Evolutionary conservation across 2,329 filamentous ascomycete genomes (phyloP).

Genomic region (Paradendryphiella salina): DNA sequence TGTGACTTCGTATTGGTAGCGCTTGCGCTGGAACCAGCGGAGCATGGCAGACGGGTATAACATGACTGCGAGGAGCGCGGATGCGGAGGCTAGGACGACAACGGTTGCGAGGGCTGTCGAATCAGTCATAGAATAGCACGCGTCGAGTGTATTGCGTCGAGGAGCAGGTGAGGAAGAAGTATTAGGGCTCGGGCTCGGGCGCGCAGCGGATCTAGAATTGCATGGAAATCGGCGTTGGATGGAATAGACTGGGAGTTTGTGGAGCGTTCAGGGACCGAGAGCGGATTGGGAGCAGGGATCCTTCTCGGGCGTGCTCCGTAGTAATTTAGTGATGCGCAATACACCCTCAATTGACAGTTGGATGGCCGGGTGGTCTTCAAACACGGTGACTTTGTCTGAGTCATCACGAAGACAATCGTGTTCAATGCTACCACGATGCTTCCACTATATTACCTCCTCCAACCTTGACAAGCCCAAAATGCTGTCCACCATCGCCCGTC

Average conservation of each 20-base stretch:
- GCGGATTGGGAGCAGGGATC: constrained; percentile 10
- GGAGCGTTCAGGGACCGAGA: constrained; percentile 11
- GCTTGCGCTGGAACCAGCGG: constrained; percentile 89
- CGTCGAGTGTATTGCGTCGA: background rate
- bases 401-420: background rate
- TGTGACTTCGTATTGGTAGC: constrained; percentile 98
- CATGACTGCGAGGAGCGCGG: constrained; percentile 50
- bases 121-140: constrained; percentile 32
- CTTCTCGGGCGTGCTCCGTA: background rate
- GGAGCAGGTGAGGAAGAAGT: background rate
- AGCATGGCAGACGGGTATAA: constrained; percentile 61
- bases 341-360: background rate
- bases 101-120: constrained; percentile 43
- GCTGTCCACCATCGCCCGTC: constrained; percentile 11
- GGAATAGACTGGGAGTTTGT: constrained; percentile 4
- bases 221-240: background rate
- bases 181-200: background rate
- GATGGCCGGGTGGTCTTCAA: too few relatives aligned
- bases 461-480: constrained; percentile 16
- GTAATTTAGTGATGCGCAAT: constrained; percentile 3
- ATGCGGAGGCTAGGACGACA: constrained; percentile 42
- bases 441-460: constrained; percentile 4
- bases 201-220: background rate
- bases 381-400: background rate
- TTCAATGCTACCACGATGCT: constrained; percentile 25